phyloP scores from a whole-genome alignment of 2,329 filamentous ascomycete genomes.

The Colletotrichum lini region DNA sequence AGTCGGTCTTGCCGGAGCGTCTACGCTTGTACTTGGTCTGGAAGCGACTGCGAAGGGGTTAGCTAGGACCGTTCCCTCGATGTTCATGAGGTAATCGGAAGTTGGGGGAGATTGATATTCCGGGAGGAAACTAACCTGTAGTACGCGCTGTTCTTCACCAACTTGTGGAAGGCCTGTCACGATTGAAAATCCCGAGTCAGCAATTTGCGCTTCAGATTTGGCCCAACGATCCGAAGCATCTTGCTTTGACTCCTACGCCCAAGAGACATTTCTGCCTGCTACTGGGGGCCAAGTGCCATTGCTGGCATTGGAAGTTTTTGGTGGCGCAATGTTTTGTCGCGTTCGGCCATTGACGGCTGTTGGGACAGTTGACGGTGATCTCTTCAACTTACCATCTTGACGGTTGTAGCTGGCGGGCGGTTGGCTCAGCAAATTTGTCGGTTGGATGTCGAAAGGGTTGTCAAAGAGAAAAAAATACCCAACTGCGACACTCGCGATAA shows the following conservation, averaged over 20 bases:
- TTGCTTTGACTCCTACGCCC: conserved; percentile 84
- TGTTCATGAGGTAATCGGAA: not conserved
- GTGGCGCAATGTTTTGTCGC: conserved; percentile 11
- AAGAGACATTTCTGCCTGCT: conserved; percentile 60
- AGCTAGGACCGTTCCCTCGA: conserved; percentile 20
- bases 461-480: conserved; percentile 32
- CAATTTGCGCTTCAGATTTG: conserved; percentile 98
- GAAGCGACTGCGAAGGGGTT: conserved; percentile 78
- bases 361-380: conserved; percentile 24
- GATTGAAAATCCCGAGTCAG: conserved; percentile 83
- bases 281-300: conserved; percentile 45
- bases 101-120: not conserved
- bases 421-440: conserved; percentile 42
- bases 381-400: conserved; percentile 79
- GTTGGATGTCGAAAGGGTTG: conserved; percentile 50
- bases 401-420: conserved; percentile 59
- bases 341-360: conserved; percentile 10
- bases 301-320: conserved; percentile 50
- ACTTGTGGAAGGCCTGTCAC: conserved; percentile 88
- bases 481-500: conserved; percentile 42
- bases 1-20: conserved; percentile 97
- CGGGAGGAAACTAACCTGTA: conserved; percentile 80
- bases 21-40: conserved; percentile 99
- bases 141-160: conserved; percentile 98
- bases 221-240: conserved; percentile 89